phyloP scores from a whole-genome alignment of 75 land plant species.

The Sequoiadendron giganteum region DNA sequence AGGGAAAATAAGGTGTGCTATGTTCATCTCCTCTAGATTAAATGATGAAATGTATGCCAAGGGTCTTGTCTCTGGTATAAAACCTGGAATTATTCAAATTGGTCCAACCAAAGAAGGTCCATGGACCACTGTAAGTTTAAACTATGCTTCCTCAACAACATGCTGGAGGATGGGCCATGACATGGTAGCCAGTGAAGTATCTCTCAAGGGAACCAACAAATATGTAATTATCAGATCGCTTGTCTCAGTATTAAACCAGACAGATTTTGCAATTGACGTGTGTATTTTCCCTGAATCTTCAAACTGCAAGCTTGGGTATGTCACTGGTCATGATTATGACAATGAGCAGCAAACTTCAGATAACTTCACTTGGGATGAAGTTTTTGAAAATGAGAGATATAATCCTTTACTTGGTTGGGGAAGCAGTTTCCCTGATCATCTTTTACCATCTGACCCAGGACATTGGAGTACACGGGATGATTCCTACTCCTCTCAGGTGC shows the following conservation, averaged over 20 bases:
- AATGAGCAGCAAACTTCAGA: conserved; percentile 13
- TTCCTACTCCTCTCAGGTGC: conserved; percentile 32
- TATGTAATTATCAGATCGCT: conserved; percentile 79
- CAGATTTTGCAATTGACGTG: conserved; percentile 69
- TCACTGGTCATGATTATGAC: conserved; percentile 1
- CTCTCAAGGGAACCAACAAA: conserved; percentile 61
- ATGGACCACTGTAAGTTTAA: conserved; percentile 84
- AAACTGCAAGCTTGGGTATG: not conserved
- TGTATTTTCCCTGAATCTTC: conserved; percentile 36
- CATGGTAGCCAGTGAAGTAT: conserved; percentile 79
- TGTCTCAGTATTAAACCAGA: conserved; percentile 70
- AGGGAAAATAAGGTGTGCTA: conserved; percentile 60
- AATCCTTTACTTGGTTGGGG: conserved; percentile 69
- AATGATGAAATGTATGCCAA: conserved; percentile 29
- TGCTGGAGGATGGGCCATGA: conserved; percentile 79
- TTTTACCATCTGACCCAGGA: conserved; percentile 42
- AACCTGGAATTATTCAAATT: conserved; percentile 76
- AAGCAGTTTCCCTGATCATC: conserved; percentile 30
- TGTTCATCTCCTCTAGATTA: conserved; percentile 35
- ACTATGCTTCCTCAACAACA: conserved; percentile 78
- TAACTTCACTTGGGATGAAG: conserved; percentile 49
- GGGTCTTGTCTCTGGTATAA: conserved; percentile 8
- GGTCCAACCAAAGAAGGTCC: conserved; percentile 70
- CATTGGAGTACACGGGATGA: conserved; percentile 43
- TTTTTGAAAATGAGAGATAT: conserved; percentile 79